These are phyloP conservation scores for Spinacia oleracea DNA, from an alignment of 179 eudicot genomes.

Conservation along the genomic window DNA sequence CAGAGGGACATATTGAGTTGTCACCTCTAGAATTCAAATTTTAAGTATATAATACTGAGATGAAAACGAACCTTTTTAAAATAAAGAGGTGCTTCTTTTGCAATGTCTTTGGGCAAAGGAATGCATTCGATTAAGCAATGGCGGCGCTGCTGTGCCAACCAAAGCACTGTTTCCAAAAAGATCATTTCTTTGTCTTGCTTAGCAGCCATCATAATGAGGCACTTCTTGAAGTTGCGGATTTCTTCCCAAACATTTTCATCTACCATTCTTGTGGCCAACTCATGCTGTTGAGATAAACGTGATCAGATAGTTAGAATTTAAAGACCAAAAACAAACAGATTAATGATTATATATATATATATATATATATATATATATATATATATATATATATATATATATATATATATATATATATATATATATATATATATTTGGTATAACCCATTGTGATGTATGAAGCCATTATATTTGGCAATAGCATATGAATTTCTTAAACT, in stretches of 20 bases:
- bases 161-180: conserved; percentile 88
- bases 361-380: too few relatives aligned
- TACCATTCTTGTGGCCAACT: conserved; percentile 73
- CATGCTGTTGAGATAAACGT: conserved; percentile 59
- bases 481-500: not conserved
- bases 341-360: too few relatives aligned
- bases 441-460: not conserved
- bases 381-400: too few relatives aligned
- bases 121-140: conserved; percentile 97
- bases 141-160: conserved; percentile 67
- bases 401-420: too few relatives aligned
- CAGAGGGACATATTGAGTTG: not conserved
- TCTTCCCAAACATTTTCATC: conserved; percentile 97
- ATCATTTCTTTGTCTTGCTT: conserved; percentile 88
- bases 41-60: not conserved
- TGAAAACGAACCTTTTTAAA: conserved; percentile 65
- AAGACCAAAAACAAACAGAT: not conserved
- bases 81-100: conserved; percentile 74
- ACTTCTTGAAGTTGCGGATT: conserved; percentile 93
- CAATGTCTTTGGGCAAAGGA: conserved; percentile 64
- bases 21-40: too few relatives aligned
- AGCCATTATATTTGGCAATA: not conserved
- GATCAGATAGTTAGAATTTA: not conserved
- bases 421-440: too few relatives aligned
- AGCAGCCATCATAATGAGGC: conserved; percentile 92